Evolutionary conservation across 306 rosid genomes (phyloP), one percentile per base, ranked within the genome.

Genomic region (Prunus davidiana): DNA sequence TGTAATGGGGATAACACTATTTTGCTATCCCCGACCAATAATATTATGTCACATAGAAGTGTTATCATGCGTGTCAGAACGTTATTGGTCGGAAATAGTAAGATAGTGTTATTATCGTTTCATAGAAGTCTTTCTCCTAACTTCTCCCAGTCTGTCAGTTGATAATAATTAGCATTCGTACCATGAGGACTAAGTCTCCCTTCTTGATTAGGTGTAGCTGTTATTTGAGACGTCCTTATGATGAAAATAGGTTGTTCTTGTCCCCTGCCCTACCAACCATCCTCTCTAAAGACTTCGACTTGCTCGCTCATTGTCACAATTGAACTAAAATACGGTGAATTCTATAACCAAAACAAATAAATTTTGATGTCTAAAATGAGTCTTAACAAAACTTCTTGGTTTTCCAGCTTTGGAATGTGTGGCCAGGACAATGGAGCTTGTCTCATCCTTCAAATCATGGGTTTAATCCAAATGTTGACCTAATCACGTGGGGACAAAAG

Each of bases 361-460:
- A 67, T 30, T 41, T 71, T 58, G 56, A 46, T 41, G 64, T 52
- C 43, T 9, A 38, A 38, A 38, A 38, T 12, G 52, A 45, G 57
- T 15, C 14, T 52, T 52, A 47, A 76, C n/a, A 14, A 28, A 18
- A 49, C 7, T 19, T 70, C 50, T 78, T 14, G 73, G 82, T 18
- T 6, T 45, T 55, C 76, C 77, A 68, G 47, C 62, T 61, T 58
- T 67, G 71, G 66, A 46, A 46, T 16, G 38, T 5, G 43, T 15
- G 66, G 71, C 64, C 43, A 38, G 43, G 43, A 38, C 43, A 73
- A 16, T 19, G 62, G 58, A 51, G 55, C 22, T 66, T 46, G 80
- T 82, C 79, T 45, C 46, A 41, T 67, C 78, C 30, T 58, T 82
- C 67, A 67, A 32, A 34, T 76, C 67, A 66, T 51, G 55, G 61